Percentiles rank a stretch among this genome's conserved stretches.
phyloP scores from a whole-genome alignment of 495 filamentous ascomycete genomes.

The Xylaria scruposa region DNA sequence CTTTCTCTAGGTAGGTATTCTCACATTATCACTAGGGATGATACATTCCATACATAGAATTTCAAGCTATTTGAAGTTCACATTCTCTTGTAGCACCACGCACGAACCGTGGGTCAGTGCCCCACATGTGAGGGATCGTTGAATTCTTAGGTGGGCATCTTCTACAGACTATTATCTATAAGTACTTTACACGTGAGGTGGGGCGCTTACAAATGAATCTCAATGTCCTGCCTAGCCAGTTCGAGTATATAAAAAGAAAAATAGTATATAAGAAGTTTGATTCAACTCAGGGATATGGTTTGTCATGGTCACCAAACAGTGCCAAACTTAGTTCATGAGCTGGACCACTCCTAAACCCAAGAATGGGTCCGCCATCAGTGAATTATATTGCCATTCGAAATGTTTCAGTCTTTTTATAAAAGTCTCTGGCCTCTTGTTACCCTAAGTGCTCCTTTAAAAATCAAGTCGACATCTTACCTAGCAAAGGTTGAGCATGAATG shows the following conservation, averaged over 20 bases:
- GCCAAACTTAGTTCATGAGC: too few relatives aligned
- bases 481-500: neutral
- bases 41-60: neutral
- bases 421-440: too few relatives aligned
- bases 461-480: neutral
- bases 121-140: neutral
- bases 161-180: neutral
- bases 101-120: neutral
- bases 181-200: neutral
- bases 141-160: neutral
- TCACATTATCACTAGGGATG: neutral
- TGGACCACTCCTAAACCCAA: too few relatives aligned
- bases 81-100: neutral
- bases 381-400: too few relatives aligned
- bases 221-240: neutral
- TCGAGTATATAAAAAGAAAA: neutral
- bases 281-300: neutral
- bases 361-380: too few relatives aligned
- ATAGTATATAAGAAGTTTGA: neutral
- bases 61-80: neutral
- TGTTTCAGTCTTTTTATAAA: too few relatives aligned
- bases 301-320: too few relatives aligned
- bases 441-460: too few relatives aligned
- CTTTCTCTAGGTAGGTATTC: neutral
- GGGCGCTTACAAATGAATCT: conserved; percentile 4